Evolutionary conservation across 2,329 filamentous ascomycete genomes (phyloP), one percentile per base, ranked within the genome.

Genomic region (Colletotrichum sp.): DNA sequence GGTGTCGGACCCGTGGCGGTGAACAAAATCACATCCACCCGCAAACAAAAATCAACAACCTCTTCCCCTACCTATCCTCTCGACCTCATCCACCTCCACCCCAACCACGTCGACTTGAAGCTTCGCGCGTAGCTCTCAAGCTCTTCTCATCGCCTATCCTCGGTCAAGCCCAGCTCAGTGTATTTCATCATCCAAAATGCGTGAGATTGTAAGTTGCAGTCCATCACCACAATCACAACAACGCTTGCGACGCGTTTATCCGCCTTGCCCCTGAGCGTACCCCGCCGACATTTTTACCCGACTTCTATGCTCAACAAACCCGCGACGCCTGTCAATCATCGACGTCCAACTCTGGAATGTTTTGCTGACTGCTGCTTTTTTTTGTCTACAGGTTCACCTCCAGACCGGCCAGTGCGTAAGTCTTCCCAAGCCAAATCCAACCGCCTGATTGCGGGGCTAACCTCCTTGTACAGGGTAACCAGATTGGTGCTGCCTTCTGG

Each of bases 401-500:
- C 97, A 99, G 92, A 99, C 97, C 92, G 97, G 97, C 89, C 97
- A 99, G 93, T 99, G 97, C 92, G 96, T 98, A 89, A 89, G 89
- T 90, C 66, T 67, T 65, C 78, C 73, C 21, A 57, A 67, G 30
- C 48, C 59, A n/a, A 64, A 34, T 43, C 57, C n/a, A 55, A 57
- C 55, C 21, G 30, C 34, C 43, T 60, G 48, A 59, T 57, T 77
- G 77, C 75, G 79, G 74, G 76, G 81, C 86, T 88, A 82, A 90
- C 84, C 79, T 68, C 77, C n/a, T 82, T 77, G 78, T 72, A 82
- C 83, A 98, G 96, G 97, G 97, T 93, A 99, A 99, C 94, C 97
- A 99, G 95, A 98, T 99, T 83, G 97, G 97, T 96, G 97, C 97
- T 92, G 97, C 97, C 90, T 99, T 99, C 93, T 99, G 97, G 94